Evolutionary conservation across 495 filamentous ascomycete genomes (phyloP).

Genomic region (Aspergillus olivimuriae): DNA sequence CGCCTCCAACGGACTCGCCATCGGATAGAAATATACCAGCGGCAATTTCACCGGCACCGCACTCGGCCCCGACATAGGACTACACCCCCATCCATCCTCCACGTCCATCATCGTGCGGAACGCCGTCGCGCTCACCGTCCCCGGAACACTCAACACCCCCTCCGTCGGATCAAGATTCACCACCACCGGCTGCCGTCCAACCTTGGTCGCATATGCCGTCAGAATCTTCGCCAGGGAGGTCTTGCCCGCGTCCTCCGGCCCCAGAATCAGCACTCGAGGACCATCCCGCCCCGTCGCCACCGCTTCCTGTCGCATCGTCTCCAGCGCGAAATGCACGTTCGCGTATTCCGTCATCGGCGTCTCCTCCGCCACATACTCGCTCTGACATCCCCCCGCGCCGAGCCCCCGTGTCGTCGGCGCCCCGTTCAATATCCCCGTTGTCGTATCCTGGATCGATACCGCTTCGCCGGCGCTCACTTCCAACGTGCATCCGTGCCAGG

Average conservation of each 20-base stretch:
- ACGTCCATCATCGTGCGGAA: constrained; percentile 84
- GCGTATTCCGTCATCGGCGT: constrained; percentile 76
- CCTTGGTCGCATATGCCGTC: constrained; percentile 71
- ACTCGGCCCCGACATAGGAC: constrained; percentile 84
- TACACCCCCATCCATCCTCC: constrained; percentile 85
- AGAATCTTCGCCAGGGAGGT: constrained; percentile 77
- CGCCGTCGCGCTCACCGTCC: constrained; percentile 74
- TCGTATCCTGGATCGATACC: constrained; percentile 34
- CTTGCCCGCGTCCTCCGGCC: constrained; percentile 76
- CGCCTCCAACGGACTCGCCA: constrained; percentile 62
- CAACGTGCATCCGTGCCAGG: constrained; percentile 81
- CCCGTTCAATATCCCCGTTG: constrained; percentile 8
- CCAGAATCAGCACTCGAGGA: constrained; percentile 79
- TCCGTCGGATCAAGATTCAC: constrained; percentile 84
- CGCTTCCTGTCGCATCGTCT: constrained; percentile 54
- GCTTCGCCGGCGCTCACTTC: constrained; percentile 58
- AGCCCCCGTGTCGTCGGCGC: constrained; percentile 13
- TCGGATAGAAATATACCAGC: constrained; percentile 83
- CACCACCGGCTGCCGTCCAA: constrained; percentile 70
- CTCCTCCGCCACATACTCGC: constrained; percentile 75
- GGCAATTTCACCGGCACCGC: constrained; percentile 85
- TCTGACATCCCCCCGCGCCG: constrained; percentile 50
- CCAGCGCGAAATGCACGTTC: constrained; percentile 83
- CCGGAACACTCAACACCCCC: constrained; percentile 78
- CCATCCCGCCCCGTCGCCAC: constrained; percentile 48